Percentiles rank a stretch among this genome's conserved stretches.
These are phyloP conservation scores for Dactylellina haptotyla DNA, from an alignment of 2,329 filamentous ascomycete genomes.

Conservation along the genomic window DNA sequence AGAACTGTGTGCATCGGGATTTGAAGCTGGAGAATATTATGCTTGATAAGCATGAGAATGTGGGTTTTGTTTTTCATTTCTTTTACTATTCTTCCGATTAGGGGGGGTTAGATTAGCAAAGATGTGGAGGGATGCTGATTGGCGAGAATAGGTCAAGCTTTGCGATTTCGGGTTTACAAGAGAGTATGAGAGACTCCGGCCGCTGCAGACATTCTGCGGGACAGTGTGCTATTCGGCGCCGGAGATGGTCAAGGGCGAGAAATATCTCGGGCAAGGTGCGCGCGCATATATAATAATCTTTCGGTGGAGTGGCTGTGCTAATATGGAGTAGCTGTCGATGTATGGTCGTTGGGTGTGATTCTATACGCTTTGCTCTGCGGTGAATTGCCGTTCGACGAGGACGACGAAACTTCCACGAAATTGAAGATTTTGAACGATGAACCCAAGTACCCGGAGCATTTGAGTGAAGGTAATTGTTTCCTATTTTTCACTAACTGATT, in stretches of 20 bases:
- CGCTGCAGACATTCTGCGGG: constrained; percentile 96
- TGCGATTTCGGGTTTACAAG: constrained; percentile 98
- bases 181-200: constrained; percentile 96
- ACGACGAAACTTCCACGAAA: constrained; percentile 88
- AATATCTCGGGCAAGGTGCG: constrained; percentile 71
- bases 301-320: neutral
- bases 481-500: neutral
- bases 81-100: neutral
- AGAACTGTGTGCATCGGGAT: constrained; percentile 95
- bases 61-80: constrained; percentile 19
- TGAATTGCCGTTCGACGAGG: constrained; percentile 93
- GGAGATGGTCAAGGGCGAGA: constrained; percentile 98
- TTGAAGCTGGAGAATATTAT: constrained; percentile 96
- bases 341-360: constrained; percentile 90
- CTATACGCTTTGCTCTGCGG: constrained; percentile 83
- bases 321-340: constrained; percentile 83
- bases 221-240: constrained; percentile 98
- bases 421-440: constrained; percentile 85
- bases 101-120: neutral
- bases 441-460: constrained; percentile 81
- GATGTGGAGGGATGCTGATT: neutral
- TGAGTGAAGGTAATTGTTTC: constrained; percentile 66
- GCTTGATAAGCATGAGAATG: constrained; percentile 91
- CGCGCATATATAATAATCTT: neutral
- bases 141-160: constrained; percentile 75